Evolutionary conservation across 768 basidiomycete species (phyloP), one percentile per base, ranked within the genome.

Genomic region (Boletus tylopilopsis): DNA sequence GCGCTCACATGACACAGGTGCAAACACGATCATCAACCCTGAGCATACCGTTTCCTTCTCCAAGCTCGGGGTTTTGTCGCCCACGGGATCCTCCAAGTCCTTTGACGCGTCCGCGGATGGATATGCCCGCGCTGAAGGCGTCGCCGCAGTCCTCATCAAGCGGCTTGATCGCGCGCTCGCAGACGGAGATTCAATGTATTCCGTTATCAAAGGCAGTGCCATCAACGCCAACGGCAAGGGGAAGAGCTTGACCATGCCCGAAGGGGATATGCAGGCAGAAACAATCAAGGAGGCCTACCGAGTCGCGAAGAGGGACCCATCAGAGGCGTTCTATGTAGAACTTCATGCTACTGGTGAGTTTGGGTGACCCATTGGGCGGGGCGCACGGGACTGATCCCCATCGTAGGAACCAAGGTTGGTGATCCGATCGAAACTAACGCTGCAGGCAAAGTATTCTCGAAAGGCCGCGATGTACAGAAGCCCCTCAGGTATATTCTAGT

Each of bases 341-440:
- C 51, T 76, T 11, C 79, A 80, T 49, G 76, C 74, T 18, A 78
- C 78, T n/a, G 77, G 64, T 64, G 18, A 23, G 54, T 51, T n/a
- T 51, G 1, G 6, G 6, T 25, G n/a, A 8, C 4, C 16, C 8
- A 12, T 6, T 35, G 2, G 22, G 15, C 13, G 25, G 15, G 27
- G 16, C 18, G 7, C 0, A 11, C 16, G 39, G n/a, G 39, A 32
- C 21, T 59, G 42, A 61, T 40, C 6, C 7, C 2, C 10, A 37
- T 39, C 21, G 2, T 33, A 61, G 60, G 60, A 30, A 78, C 78
- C 3, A 69, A 72, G 32, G 67, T 62, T 25, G 78, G 77, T 0
- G 78, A 80, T 51, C 77, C 78, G 2, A 73, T 70, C 1, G 78
- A 80, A 55, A 73, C 73, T 10, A 79, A 78, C 47, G 74, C 73